These are phyloP conservation scores for Acanthamoeba culbertsoni DNA, from an alignment of 208 protist species.

Conservation along the genomic window DNA sequence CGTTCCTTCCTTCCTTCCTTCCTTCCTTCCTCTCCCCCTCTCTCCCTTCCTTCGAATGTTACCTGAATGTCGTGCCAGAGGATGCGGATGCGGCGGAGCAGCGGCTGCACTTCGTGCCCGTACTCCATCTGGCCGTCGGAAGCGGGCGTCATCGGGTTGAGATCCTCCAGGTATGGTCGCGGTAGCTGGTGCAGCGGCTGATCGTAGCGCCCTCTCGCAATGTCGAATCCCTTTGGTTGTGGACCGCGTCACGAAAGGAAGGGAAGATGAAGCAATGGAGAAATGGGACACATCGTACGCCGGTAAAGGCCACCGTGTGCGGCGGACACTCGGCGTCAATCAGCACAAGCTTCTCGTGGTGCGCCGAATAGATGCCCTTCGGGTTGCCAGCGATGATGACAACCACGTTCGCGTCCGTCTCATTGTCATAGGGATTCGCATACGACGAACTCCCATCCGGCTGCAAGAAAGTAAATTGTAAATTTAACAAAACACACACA, in stretches of 20 bases:
- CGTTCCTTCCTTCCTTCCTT: not conserved
- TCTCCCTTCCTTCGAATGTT: not conserved
- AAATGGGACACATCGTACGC: not conserved
- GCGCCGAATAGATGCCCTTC: slow-evolving; percentile 73
- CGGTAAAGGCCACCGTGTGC: slow-evolving; percentile 72
- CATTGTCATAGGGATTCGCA: slow-evolving; percentile 59
- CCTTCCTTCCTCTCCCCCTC: not conserved
- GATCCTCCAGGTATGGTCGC: slow-evolving; percentile 56
- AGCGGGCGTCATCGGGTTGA: slow-evolving; percentile 43
- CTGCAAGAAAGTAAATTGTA: too few relatives aligned
- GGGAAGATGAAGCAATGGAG: not conserved
- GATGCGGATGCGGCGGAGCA: slow-evolving; percentile 70
- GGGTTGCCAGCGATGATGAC: slow-evolving; percentile 78
- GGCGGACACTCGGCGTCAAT: slow-evolving; percentile 73
- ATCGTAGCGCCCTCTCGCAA: slow-evolving; percentile 76
- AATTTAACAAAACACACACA: too few relatives aligned
- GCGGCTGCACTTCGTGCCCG: slow-evolving; percentile 68
- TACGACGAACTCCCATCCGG: slow-evolving; percentile 56
- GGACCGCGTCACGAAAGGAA: not conserved
- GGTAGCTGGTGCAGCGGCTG: slow-evolving; percentile 72
- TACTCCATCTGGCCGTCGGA: slow-evolving; percentile 2
- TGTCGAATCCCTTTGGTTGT: slow-evolving; percentile 73
- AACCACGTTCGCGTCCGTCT: slow-evolving; percentile 57
- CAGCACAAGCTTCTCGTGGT: slow-evolving; percentile 79
- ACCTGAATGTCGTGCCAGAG: slow-evolving; percentile 74